These are phyloP conservation scores for Phycomyces nitens DNA, from an alignment of 192 early-diverging fungal species.

Conservation along the genomic window DNA sequence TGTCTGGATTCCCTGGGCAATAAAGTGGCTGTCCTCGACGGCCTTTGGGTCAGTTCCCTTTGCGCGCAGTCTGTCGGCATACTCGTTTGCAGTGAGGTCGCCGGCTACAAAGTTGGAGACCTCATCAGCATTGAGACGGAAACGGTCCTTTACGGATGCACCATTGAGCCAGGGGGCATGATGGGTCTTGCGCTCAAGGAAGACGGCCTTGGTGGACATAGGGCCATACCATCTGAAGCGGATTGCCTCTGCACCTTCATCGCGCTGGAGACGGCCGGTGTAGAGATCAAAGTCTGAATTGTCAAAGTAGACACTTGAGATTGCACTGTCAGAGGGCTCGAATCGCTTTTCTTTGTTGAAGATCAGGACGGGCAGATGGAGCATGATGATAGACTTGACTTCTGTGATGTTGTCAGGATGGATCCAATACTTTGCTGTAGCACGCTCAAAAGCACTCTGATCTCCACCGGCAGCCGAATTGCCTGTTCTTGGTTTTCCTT, in stretches of 20 bases:
- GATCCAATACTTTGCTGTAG: slow-evolving; percentile 57
- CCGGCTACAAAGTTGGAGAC: slow-evolving; percentile 20
- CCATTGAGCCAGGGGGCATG: slow-evolving; percentile 30
- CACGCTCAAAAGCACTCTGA: slow-evolving; percentile 64
- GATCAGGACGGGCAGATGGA: slow-evolving; percentile 44
- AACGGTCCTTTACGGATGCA: slow-evolving; percentile 27
- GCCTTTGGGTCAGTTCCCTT: slow-evolving; percentile 62
- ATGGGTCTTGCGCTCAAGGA: slow-evolving; percentile 33
- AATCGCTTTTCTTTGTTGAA: slow-evolving; percentile 43
- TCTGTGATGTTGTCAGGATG: slow-evolving; percentile 40
- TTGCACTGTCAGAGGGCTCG: slow-evolving; percentile 29
- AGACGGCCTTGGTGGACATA: slow-evolving; percentile 17
- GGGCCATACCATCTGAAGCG: slow-evolving; percentile 32
- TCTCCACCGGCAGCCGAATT: slow-evolving; percentile 29
- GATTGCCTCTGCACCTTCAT: slow-evolving; percentile 33
- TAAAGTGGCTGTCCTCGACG: slow-evolving; percentile 47
- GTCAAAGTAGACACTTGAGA: slow-evolving; percentile 35
- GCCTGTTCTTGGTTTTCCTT: slow-evolving; percentile 26
- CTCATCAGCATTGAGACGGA: slow-evolving; percentile 19
- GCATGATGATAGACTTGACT: slow-evolving; percentile 38
- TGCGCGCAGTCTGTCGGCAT: slow-evolving; percentile 59
- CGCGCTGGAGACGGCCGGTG: slow-evolving; percentile 29
- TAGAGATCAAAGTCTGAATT: slow-evolving; percentile 29
- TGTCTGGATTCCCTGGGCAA: slow-evolving; percentile 20
- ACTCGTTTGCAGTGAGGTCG: slow-evolving; percentile 36